Conservation (phyloP, 345 rosid genomes). For the Rhodomyrtus tomentosa region DNA sequence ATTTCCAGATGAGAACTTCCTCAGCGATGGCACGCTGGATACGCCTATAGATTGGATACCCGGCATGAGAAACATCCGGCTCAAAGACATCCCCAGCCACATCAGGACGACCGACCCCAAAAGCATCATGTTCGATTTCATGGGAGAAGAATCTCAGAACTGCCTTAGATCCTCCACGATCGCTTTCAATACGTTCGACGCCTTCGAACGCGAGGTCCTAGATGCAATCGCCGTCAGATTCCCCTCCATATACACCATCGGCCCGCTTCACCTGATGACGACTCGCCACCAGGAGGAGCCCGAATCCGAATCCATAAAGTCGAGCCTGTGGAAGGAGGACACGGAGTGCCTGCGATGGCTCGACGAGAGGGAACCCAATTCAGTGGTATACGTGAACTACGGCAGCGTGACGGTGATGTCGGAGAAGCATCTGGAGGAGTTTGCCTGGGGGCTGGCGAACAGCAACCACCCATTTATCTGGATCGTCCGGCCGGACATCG, state of each 20-base stretch:
- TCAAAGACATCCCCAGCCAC: constrained; percentile 7
- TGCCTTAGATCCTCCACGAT: not conserved
- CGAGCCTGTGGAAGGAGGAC: constrained; percentile 12
- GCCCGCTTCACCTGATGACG: constrained; percentile 1
- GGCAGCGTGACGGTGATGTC: constrained; percentile 1
- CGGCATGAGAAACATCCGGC: constrained; percentile 1
- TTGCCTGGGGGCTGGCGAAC: constrained; percentile 6
- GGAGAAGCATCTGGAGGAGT: not conserved
- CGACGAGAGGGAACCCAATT: not conserved
- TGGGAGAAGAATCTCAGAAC: constrained; percentile 1
- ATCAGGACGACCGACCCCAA: constrained; percentile 1
- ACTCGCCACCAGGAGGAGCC: not conserved
- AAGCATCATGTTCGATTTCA: constrained; percentile 3
- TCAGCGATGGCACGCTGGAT: constrained; percentile 1
- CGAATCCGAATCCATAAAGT: not conserved
- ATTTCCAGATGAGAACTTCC: constrained; percentile 5
- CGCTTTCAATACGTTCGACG: constrained; percentile 3
- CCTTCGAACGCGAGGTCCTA: not conserved
- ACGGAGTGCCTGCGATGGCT: constrained; percentile 1
- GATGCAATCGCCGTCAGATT: not conserved
- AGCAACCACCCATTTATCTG: constrained; percentile 8
- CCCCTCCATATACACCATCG: constrained; percentile 5
- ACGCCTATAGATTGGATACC: constrained; percentile 6
- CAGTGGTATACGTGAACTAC: constrained; percentile 10
- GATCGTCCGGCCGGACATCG: constrained; percentile 8